Percentiles rank a stretch among this genome's conserved stretches.
Conservation (phyloP, 371 early-diverging fungal genomes). For the Sporodiniella umbellata region DNA sequence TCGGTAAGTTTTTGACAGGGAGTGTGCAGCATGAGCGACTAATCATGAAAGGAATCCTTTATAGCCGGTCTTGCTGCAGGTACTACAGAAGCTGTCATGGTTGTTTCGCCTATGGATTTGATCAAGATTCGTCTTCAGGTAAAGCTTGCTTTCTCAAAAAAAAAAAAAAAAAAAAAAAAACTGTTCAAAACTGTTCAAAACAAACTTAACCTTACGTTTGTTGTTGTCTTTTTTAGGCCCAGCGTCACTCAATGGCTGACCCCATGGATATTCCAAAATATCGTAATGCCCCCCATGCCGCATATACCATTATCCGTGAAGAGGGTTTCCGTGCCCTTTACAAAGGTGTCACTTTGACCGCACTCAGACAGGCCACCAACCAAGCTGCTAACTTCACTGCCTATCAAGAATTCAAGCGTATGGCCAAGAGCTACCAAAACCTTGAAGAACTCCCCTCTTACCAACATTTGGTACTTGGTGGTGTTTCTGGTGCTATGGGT, state of each 20-base stretch:
- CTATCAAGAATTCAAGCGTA: conserved; percentile 89
- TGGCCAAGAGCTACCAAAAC: conserved; percentile 60
- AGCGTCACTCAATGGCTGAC: conserved; percentile 93
- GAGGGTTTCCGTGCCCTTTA: conserved; percentile 92
- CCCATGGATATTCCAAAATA: conserved; percentile 96
- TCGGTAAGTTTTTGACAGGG: conserved; percentile 77
- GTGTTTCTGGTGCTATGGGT: conserved; percentile 94
- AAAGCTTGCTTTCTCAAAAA: conserved; percentile 2
- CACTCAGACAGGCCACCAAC: conserved; percentile 95
- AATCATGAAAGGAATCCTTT: too few relatives aligned
- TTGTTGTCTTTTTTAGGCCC: too few relatives aligned
- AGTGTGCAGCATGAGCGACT: too few relatives aligned
- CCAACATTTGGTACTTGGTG: conserved; percentile 89
- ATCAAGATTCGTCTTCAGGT: conserved; percentile 94
- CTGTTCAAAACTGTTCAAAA: too few relatives aligned
- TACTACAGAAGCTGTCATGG: conserved; percentile 91
- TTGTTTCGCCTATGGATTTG: conserved; percentile 98
- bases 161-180: too few relatives aligned
- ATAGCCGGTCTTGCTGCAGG: conserved; percentile 94
- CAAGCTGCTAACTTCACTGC: conserved; percentile 98
- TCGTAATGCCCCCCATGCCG: conserved; percentile 92
- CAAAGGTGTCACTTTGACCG: conserved; percentile 93
- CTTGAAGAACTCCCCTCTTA: conserved; percentile 87
- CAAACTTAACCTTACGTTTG: too few relatives aligned
- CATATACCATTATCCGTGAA: conserved; percentile 88